Evolutionary conservation across 164 flowering plant species (phyloP).

Genomic region (Malania oleifera): DNA sequence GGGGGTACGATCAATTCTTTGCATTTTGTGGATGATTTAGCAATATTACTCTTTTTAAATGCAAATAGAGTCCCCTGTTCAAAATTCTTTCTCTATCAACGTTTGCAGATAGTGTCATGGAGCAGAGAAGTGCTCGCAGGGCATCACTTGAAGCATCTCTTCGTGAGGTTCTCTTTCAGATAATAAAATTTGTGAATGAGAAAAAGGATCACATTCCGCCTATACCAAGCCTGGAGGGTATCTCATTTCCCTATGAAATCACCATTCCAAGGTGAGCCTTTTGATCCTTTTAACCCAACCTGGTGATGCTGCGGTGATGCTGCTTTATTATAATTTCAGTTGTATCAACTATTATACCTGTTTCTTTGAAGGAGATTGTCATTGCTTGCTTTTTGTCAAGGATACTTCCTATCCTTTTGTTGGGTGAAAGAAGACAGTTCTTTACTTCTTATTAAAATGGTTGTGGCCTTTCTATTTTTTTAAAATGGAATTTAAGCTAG

Average conservation of each 20-base stretch:
- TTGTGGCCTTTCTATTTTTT: no score
- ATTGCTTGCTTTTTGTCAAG: no score
- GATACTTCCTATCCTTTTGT: no score
- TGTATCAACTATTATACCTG: no score
- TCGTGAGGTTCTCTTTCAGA: constrained; percentile 84
- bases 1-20: constrained; percentile 46
- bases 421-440: no score
- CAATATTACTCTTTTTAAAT: neutral
- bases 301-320: neutral
- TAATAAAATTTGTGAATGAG: constrained; percentile 92
- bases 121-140: constrained; percentile 62
- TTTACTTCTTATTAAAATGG: no score
- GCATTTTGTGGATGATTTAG: neutral
- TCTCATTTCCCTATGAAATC: constrained; percentile 85
- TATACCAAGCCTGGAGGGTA: constrained; percentile 62
- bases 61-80: no score
- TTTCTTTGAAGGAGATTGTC: no score
- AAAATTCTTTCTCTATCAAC: neutral
- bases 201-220: constrained; percentile 95
- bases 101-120: constrained; percentile 48
- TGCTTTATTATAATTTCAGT: neutral
- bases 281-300: neutral
- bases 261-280: constrained; percentile 70
- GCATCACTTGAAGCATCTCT: constrained; percentile 78
- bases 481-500: no score